Base-by-base conservation (phyloP, 2,329 filamentous ascomycete species). In the Fusarium mundagurra region DNA sequence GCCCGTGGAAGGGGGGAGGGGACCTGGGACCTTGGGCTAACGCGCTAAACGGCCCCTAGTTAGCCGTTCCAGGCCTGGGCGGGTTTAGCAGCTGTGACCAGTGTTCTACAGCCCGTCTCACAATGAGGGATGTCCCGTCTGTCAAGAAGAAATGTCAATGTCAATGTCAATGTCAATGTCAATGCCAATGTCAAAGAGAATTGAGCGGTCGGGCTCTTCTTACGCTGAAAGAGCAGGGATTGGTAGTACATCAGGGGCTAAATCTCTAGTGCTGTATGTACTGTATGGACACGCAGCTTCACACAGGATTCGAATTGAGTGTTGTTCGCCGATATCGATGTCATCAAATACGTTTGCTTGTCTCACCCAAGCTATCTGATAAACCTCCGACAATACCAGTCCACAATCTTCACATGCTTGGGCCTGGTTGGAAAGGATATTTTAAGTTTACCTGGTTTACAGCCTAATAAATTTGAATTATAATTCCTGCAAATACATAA, bases 11-110 rank as follows among this genome's bases (percentile, higher is more conserved):
- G 51, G 24, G 24, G 18, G 18, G 20, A 41, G 27, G 53, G 53
- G 53, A 41, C 36, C 53, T 43, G 39, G 39, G 14, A 29, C 55
- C 43, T 50, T 54, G 67, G 72, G 65, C 68, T 36, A 70, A 34
- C 39, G 45, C 72, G 54, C 72, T 74, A 74, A 74, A 75, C 61
- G 69, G 72, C 72, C 57, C 68, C 72, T 74, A 75, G 43, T n/a
- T 39, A 74, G 45, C 68, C 64, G 72, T 75, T 75, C 72, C 69
- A 75, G 57, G 64, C 64, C 41, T 50, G 64, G 54, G 59, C 54
- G 58, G 69, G 64, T 61, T 41, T 66, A 69, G 72, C 34, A 62
- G 41, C 47, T 55, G 54, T 53, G 43, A 55, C 58, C 54, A 64
- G 63, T n/a, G 31, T 24, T 45, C 27, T 33, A 27, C 27, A 57